A percentile compares a stretch with the other conserved stretches of the same genome.
Conservation (phyloP, 371 early-diverging fungal species). For the Mucor piriformis region DNA sequence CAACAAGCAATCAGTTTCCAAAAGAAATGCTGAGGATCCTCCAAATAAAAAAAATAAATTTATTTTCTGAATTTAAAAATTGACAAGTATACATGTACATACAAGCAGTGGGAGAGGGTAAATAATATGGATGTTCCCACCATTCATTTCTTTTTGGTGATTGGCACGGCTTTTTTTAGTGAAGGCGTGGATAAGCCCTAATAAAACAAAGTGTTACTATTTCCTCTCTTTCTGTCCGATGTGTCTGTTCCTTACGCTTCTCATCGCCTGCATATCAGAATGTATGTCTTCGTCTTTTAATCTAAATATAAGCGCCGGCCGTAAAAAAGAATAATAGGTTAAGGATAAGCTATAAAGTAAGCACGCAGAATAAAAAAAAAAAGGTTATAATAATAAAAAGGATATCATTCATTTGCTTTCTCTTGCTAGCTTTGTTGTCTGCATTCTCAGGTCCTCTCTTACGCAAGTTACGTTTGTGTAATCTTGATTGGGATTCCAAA, state of each 20-base stretch:
- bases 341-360: constrained; percentile 25
- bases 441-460: constrained; percentile 42
- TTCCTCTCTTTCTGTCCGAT: not conserved
- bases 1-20: too few species aligned
- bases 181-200: constrained; percentile 8
- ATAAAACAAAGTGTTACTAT: not conserved
- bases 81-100: too few species aligned
- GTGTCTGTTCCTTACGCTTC: constrained; percentile 28
- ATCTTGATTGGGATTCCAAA: constrained; percentile 40
- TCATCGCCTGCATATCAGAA: constrained; percentile 46
- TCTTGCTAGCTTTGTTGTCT: constrained; percentile 45
- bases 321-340: constrained; percentile 24
- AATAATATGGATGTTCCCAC: too few species aligned
- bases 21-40: too few species aligned
- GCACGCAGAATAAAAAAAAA: not conserved
- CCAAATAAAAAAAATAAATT: too few species aligned
- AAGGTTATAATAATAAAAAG: constrained; percentile 27
- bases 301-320: constrained; percentile 42
- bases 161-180: not conserved
- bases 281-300: constrained; percentile 47
- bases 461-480: constrained; percentile 45
- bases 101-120: too few species aligned
- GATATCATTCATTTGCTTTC: constrained; percentile 50
- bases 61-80: too few species aligned
- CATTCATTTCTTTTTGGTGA: not conserved